Conservation (phyloP, 2,329 filamentous ascomycete genomes). For the Pseudogymnoascus verrucosus region DNA sequence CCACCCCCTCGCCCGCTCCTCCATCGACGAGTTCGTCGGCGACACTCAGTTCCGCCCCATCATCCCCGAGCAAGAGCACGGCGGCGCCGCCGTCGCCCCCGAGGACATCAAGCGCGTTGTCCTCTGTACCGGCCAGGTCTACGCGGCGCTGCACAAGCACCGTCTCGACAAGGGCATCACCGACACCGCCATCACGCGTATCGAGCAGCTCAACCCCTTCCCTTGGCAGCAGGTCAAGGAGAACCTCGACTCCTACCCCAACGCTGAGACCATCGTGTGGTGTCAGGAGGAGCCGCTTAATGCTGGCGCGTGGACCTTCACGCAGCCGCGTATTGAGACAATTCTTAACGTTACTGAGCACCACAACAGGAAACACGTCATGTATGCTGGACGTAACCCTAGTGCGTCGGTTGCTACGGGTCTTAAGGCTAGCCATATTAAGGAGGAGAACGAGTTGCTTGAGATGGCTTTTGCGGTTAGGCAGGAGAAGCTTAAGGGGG, state of each 20-base stretch:
- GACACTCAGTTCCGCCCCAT: constrained; percentile 96
- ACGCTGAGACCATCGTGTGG: constrained; percentile 96
- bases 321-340: constrained; percentile 96
- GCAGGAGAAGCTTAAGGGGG: constrained; percentile 62
- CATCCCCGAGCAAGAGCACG: constrained; percentile 81
- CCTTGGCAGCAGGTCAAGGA: constrained; percentile 95
- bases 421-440: constrained; percentile 76
- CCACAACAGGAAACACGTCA: constrained; percentile 90
- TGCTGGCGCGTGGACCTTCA: constrained; percentile 92
- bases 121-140: constrained; percentile 92
- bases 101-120: constrained; percentile 92
- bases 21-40: constrained; percentile 82
- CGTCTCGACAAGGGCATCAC: constrained; percentile 78
- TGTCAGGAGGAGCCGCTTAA: constrained; percentile 96
- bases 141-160: constrained; percentile 82
- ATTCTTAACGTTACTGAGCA: constrained; percentile 86
- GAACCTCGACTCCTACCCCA: constrained; percentile 94
- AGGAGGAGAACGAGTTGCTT: constrained; percentile 85
- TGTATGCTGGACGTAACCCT: constrained; percentile 92
- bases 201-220: constrained; percentile 98
- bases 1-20: constrained; percentile 83
- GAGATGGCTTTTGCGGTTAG: constrained; percentile 55
- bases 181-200: constrained; percentile 86
- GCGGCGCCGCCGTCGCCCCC: constrained; percentile 64
- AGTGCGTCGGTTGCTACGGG: constrained; percentile 92